Percentiles rank a stretch among this genome's conserved stretches.
Conservation (phyloP, 306 rosid species). For the Quercus robur region DNA sequence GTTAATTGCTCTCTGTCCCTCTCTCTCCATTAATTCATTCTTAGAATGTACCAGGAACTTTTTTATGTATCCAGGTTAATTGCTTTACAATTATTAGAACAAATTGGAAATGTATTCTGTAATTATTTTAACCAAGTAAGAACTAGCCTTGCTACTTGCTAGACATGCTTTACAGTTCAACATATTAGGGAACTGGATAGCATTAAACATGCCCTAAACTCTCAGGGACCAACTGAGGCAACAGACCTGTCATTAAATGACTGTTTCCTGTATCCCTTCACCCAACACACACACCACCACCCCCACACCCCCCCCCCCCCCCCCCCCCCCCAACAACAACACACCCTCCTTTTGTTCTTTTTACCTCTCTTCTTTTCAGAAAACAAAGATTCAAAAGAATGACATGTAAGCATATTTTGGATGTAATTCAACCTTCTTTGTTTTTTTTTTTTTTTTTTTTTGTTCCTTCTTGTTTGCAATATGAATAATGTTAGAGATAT, state of each 20-base stretch:
- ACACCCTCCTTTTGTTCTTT: too few species aligned
- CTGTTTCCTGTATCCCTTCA: not conserved
- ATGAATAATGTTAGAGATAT: not conserved
- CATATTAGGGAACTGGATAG: not conserved
- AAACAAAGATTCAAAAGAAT: not conserved
- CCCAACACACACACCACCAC: rapidly evolving
- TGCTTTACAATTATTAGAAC: not conserved
- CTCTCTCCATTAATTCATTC: not conserved
- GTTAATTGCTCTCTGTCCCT: slow-evolving; percentile 22
- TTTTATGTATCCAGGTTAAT: not conserved
- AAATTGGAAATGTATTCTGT: not conserved
- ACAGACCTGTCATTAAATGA: not conserved
- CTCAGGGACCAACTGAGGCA: not conserved
- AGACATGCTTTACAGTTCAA: not conserved
- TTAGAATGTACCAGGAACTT: not conserved
- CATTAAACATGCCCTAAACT: not conserved
- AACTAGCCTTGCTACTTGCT: not conserved
- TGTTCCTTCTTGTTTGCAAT: too few species aligned
- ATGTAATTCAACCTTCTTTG: not conserved
- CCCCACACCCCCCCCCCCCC: too few species aligned
- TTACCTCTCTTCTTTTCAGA: not conserved
- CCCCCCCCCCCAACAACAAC: too few species aligned
- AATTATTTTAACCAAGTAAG: not conserved
- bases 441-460: too few species aligned
- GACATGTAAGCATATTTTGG: not conserved